Evolutionary conservation across 805 yeast species (phyloP).

Genomic region (Scheffersomyces ergatensis): DNA sequence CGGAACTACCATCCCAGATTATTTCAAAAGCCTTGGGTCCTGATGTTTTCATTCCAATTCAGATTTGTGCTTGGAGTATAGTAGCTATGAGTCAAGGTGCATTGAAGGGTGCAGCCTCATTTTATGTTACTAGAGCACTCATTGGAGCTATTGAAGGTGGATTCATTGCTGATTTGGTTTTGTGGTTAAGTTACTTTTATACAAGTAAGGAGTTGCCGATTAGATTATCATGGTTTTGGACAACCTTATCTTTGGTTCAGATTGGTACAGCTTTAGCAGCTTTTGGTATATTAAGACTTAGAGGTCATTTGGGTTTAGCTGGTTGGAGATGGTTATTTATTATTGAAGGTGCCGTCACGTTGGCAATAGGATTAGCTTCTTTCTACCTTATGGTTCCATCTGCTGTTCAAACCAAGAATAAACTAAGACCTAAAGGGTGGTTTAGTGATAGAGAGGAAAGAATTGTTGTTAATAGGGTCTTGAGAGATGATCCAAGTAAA

Average conservation of each 20-base stretch:
- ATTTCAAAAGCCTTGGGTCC: conserved; percentile 61
- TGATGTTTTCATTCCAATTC: conserved; percentile 59
- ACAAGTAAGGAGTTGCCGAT: conserved; percentile 56
- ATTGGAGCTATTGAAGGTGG: conserved; percentile 66
- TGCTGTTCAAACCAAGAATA: conserved; percentile 46
- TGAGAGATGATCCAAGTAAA: conserved; percentile 59
- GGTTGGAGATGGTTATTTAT: conserved; percentile 67
- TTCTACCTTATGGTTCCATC: conserved; percentile 51
- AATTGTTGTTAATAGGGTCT: conserved; percentile 53
- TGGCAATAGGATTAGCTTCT: conserved; percentile 43
- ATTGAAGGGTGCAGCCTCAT: conserved; percentile 31
- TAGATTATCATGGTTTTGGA: conserved; percentile 46
- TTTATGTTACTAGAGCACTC: conserved; percentile 46
- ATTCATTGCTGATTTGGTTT: conserved; percentile 59
- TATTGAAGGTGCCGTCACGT: conserved; percentile 55
- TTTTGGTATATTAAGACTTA: conserved; percentile 50
- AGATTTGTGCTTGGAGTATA: conserved; percentile 53
- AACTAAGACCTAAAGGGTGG: conserved; percentile 46
- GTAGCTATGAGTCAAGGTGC: conserved; percentile 49
- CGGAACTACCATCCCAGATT: conserved; percentile 65
- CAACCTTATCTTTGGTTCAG: conserved; percentile 17
- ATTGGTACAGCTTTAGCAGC: conserved; percentile 33
- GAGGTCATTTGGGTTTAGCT: conserved; percentile 40
- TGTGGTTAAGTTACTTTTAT: conserved; percentile 67
- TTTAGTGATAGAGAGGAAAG: conserved; percentile 50